Evolutionary conservation across 371 early-diverging fungal species (phyloP), one percentile per base, ranked within the genome.

Genomic region (Rhizopus microsporus): DNA sequence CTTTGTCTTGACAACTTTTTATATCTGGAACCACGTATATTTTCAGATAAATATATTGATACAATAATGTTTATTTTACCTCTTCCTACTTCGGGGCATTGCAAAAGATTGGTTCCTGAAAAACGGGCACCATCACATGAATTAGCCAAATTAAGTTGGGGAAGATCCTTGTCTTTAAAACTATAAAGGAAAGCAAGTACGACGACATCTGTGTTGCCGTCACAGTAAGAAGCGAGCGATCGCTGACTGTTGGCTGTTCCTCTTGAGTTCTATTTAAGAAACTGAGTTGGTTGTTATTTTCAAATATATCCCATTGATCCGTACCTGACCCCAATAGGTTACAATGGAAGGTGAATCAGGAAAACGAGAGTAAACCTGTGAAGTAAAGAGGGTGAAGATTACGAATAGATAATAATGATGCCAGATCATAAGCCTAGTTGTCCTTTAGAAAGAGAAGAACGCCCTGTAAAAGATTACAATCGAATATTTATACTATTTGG

Each of bases 141-240:
- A 54, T 84, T 81, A 43, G 88, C 77, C 54, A 89, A 71, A 54
- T 89, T 86, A 38, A 83, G 57, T 0, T 48, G 54, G 54, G 86
- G 81, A 29, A 70, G 55, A 35, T 62, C 34, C 51, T 75, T 56
- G 56, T 78, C 69, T 38, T 76, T 80, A 33, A 86, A 83, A 38
- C 84, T 62, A 62, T 57, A 53, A 32, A 88, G 57, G 49, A 88
- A 89, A 3, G 87, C 71, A 23, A 90, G 38, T 10, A 86, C 74
- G 31, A 89, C 63, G 5, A 80, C 70, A 63, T 88, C 85, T 30
- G 80, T 72, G 3, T 56, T 23, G 42, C 54, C 64, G 34, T 77
- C 79, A 54, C 91, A 90, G 64, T 89, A 90, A 1, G 65, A 55
- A n/a, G 72, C 71, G 6, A 90, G 67, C 3, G 77, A 57, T 51